Base-by-base conservation (phyloP, 176 grass and related monocot genomes). In the Raddia distichophylla region DNA sequence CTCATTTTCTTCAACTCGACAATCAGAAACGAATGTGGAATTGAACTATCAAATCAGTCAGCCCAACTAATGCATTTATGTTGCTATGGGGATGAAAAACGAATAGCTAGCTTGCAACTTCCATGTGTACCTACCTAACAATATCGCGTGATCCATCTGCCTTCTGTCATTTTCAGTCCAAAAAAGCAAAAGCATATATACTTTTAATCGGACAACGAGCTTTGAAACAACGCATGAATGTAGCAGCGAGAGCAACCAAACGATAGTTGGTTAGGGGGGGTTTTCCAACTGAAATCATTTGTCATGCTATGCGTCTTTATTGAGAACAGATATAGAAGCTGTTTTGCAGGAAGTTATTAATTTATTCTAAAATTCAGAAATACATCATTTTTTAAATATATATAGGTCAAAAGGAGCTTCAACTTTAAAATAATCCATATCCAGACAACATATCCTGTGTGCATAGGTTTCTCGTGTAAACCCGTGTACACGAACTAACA, bases 81-180 rank as follows among this genome's bases (percentile, higher is more conserved):
- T 61, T 44, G 55, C 40, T 11, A 60, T 46, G 74, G 40, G 42
- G 27, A 16, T 6, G 44, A 34, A 51, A 62, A 12, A 15, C 8
- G 44, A 33, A 9, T 45, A 40, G 44, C 2, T 9, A 20, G 43
- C 9, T 37, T 53, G 75, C 75, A 65, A 64, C 44, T 3, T 60
- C 62, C 65, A 64, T 70, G 57, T 65, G 79, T 73, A 40, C n/a
- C 15, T 8, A 33, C 12, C 57, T 4, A 67, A 52, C 57, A 40
- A 20, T 8, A 82, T 69, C 35, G 53, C 78, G 54, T 69, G 71
- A 74, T 59, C 60, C 60, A 16, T 87, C 73, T 8, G 37, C 73
- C 49, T 77, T 77, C 79, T 1, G 62, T 77, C 80, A 40, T 72
- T 88, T 72, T 83, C 73, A 66, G 51, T 45, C 80, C 43, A 32